These are phyloP conservation scores for Peronosclerospora sorghi DNA, from an alignment of 352 stramenopile genomes.

Conservation along the genomic window DNA sequence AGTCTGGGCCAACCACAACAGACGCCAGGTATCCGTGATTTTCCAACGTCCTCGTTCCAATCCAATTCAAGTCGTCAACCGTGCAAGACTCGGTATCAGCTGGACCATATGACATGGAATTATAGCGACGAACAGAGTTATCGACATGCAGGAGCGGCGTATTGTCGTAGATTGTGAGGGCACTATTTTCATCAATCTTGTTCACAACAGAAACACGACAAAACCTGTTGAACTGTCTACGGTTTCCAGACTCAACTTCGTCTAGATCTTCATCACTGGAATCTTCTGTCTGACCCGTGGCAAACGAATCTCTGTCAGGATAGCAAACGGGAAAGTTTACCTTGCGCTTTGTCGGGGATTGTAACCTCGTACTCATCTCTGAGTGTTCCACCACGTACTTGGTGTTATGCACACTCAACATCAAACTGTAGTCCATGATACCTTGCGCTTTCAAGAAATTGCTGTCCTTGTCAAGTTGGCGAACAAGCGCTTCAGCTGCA, in stretches of 20 bases:
- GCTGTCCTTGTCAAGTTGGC: slow-evolving; percentile 58
- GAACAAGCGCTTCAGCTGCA: slow-evolving; percentile 41
- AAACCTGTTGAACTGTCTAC: slow-evolving; percentile 43
- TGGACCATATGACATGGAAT: slow-evolving; percentile 33
- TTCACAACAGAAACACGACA: slow-evolving; percentile 68
- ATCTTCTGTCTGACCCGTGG: slow-evolving; percentile 23
- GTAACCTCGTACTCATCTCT: slow-evolving; percentile 22
- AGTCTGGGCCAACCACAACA: slow-evolving; percentile 71
- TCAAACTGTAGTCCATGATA: slow-evolving; percentile 85
- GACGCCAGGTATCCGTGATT: slow-evolving; percentile 62
- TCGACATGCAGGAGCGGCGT: slow-evolving; percentile 31
- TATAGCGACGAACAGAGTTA: slow-evolving; percentile 24
- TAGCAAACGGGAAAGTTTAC: slow-evolving; percentile 65
- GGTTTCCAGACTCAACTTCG: slow-evolving; percentile 41
- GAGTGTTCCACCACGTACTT: slow-evolving; percentile 76
- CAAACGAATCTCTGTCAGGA: slow-evolving; percentile 33
- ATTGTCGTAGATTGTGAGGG: slow-evolving; percentile 17
- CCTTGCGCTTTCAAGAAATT: slow-evolving; percentile 65
- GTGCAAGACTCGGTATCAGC: slow-evolving; percentile 9
- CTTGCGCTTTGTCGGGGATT: slow-evolving; percentile 58
- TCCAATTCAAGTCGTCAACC: slow-evolving; percentile 34
- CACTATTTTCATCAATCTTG: slow-evolving; percentile 26
- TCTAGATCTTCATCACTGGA: slow-evolving; percentile 45
- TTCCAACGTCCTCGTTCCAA: slow-evolving; percentile 43
- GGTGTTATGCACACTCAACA: slow-evolving; percentile 78